Evolutionary conservation across 495 filamentous ascomycete genomes (phyloP).

Genomic region (Tuber borchii): DNA sequence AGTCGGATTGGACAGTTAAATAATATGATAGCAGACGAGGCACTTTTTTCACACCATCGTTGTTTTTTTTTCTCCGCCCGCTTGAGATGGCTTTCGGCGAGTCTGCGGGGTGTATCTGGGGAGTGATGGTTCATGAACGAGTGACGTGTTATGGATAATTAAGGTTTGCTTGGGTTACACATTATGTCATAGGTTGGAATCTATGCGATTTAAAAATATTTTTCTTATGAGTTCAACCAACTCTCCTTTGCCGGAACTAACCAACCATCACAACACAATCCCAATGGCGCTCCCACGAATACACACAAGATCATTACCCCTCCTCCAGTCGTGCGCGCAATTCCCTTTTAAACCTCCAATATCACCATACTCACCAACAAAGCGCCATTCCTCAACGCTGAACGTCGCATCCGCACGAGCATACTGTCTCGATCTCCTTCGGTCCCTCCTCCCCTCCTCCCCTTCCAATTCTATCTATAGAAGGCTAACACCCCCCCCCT

Average conservation of each 20-base stretch:
- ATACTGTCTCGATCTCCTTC: slow-evolving; percentile 55
- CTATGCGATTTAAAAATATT: neutral
- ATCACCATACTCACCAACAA: neutral
- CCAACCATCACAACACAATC: neutral
- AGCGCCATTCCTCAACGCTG: slow-evolving; percentile 2
- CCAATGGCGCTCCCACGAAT: neutral
- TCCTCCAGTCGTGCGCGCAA: neutral
- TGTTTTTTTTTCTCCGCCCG: too few species aligned
- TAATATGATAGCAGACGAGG: neutral
- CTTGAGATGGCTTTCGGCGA: neutral
- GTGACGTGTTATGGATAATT: neutral
- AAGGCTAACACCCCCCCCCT: neutral
- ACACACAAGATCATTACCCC: neutral
- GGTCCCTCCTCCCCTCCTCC: slow-evolving; percentile 44
- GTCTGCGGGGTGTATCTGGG: neutral
- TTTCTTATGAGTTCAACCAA: neutral
- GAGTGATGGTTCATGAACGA: neutral
- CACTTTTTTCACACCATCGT: too few species aligned
- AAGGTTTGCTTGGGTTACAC: neutral
- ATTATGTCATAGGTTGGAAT: neutral
- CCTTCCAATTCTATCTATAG: neutral
- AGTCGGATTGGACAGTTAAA: neutral
- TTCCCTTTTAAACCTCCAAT: neutral
- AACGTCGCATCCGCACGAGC: slow-evolving; percentile 46
- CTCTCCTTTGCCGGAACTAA: neutral